phyloP scores from a whole-genome alignment of 1,139 yeast species.

The Diutina pseudorugosa region DNA sequence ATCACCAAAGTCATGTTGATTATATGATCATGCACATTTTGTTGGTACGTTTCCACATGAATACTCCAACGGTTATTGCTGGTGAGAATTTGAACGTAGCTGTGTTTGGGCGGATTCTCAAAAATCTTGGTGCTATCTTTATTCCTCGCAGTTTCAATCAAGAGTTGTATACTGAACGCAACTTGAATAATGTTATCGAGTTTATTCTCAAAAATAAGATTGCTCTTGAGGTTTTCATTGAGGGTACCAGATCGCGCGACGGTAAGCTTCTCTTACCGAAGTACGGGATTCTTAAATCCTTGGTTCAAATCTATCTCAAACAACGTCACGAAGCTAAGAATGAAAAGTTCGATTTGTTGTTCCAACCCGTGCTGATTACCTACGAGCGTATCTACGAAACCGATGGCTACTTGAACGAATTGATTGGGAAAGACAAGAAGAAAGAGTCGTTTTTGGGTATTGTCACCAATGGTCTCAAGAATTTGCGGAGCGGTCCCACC shows the following conservation, averaged over 20 bases:
- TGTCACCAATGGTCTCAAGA: slow-evolving; percentile 22
- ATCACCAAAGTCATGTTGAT: slow-evolving; percentile 58
- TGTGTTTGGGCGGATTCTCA: slow-evolving; percentile 36
- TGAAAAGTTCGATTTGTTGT: slow-evolving; percentile 26
- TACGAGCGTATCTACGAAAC: slow-evolving; percentile 60
- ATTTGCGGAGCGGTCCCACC: slow-evolving; percentile 14
- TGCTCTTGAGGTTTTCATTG: slow-evolving; percentile 52
- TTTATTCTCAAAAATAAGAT: slow-evolving; percentile 38
- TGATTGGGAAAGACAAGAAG: slow-evolving; percentile 47
- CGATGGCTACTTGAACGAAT: slow-evolving; percentile 48
- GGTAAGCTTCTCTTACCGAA: slow-evolving; percentile 56
- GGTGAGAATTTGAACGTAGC: slow-evolving; percentile 62
- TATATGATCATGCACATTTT: slow-evolving; percentile 50
- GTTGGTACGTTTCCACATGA: slow-evolving; percentile 43
- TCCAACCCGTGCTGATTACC: slow-evolving; percentile 50
- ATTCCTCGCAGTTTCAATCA: slow-evolving; percentile 34
- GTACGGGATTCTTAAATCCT: slow-evolving; percentile 47
- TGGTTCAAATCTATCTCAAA: slow-evolving; percentile 33
- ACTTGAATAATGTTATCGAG: slow-evolving; percentile 43
- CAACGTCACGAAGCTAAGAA: slow-evolving; percentile 33
- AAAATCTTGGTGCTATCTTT: slow-evolving; percentile 35
- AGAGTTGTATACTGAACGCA: slow-evolving; percentile 45
- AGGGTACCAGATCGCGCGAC: slow-evolving; percentile 57
- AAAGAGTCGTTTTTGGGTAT: slow-evolving; percentile 31
- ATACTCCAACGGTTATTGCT: slow-evolving; percentile 52